A percentile compares a stretch with the other conserved stretches of the same genome.
Evolutionary conservation across 768 basidiomycete species (phyloP).

Genomic region (Crepidotus variabilis): DNA sequence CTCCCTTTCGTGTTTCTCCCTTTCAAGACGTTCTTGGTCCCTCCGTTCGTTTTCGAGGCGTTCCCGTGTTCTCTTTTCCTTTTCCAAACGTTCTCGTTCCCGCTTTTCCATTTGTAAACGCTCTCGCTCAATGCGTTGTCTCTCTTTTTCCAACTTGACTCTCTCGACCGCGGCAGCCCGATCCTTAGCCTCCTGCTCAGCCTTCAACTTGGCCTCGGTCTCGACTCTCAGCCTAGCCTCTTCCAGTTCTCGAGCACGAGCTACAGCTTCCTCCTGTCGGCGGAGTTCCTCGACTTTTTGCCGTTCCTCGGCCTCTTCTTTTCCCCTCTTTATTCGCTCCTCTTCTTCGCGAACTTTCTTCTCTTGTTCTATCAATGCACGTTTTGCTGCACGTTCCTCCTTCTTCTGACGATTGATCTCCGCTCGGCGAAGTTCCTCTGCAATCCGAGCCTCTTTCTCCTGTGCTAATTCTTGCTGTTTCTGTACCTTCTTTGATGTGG

Average conservation of each 20-base stretch:
- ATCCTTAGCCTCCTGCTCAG: neutral
- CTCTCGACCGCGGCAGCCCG: neutral
- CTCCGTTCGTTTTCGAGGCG: neutral
- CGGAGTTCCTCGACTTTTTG: conserved; percentile 7
- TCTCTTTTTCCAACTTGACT: conserved; percentile 1
- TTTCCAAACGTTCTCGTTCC: conserved; percentile 2
- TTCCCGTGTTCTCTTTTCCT: neutral
- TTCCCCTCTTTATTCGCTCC: conserved; percentile 10
- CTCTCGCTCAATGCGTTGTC: neutral
- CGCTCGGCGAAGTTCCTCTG: conserved; percentile 25
- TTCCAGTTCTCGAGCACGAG: conserved; percentile 3
- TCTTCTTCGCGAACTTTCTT: conserved; percentile 11
- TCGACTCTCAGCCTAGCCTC: conserved; percentile 14
- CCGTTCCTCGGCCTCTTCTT: conserved; percentile 10
- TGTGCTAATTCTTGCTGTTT: conserved; percentile 19
- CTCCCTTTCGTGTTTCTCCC: neutral
- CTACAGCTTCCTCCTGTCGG: conserved; percentile 8
- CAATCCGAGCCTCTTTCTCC: conserved; percentile 21
- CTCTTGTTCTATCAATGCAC: conserved; percentile 16
- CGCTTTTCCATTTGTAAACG: neutral
- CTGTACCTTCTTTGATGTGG: conserved; percentile 21
- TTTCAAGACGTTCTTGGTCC: conserved; percentile 1
- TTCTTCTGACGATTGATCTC: conserved; percentile 25
- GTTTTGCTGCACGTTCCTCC: conserved; percentile 23
- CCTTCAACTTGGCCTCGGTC: conserved; percentile 1